Evolutionary conservation across 208 protist genomes (phyloP).

Genomic region (Acanthamoeba sp.): DNA sequence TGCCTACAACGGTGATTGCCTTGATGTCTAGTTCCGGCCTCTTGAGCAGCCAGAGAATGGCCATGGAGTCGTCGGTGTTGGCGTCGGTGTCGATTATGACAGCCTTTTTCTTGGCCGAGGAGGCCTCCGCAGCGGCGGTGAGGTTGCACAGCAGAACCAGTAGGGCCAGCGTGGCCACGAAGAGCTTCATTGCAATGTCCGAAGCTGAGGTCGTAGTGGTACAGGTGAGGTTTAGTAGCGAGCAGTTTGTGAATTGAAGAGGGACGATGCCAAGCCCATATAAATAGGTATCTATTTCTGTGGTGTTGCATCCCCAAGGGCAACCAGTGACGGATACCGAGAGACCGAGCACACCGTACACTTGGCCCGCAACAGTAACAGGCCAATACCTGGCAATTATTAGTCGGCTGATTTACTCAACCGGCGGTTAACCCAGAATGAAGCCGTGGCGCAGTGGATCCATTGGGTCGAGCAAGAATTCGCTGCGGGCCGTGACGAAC

Average conservation of each 20-base stretch:
- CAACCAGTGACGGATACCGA: too few species aligned
- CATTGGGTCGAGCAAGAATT: background rate
- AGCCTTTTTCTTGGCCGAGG: background rate
- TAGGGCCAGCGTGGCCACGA: background rate
- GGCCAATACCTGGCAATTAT: too few species aligned
- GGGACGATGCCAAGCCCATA: too few species aligned
- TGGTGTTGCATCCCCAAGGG: too few species aligned
- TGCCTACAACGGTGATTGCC: constrained; percentile 3
- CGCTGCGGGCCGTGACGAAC: background rate
- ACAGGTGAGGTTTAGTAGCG: background rate
- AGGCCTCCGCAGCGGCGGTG: too few species aligned
- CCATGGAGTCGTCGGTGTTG: constrained; percentile 8
- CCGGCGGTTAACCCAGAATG: background rate
- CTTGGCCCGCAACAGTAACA: too few species aligned
- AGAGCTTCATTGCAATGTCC: too few species aligned
- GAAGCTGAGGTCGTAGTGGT: background rate
- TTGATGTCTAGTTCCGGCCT: background rate
- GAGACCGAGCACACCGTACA: too few species aligned
- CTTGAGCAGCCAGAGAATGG: constrained; percentile 9
- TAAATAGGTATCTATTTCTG: too few species aligned
- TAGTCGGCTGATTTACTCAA: too few species aligned
- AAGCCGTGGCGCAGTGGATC: background rate
- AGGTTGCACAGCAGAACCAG: background rate
- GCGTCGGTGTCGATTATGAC: constrained; percentile 37
- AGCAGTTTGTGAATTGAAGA: too few species aligned